Percentiles rank a stretch among this genome's conserved stretches.
phyloP scores from a whole-genome alignment of 164 flowering plant genomes.

The Annona squamosa region DNA sequence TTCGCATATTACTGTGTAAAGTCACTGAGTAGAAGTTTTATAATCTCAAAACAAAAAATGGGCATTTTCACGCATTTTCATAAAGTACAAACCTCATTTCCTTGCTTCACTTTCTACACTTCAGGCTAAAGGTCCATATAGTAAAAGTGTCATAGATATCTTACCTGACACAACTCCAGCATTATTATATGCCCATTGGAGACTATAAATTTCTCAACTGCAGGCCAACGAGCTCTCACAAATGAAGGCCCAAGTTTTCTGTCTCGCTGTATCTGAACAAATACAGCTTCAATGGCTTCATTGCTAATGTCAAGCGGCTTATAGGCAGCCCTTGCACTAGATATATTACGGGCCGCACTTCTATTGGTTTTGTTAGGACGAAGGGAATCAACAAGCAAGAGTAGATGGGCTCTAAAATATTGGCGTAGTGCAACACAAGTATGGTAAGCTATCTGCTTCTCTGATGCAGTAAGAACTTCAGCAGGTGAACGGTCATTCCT shows the following conservation, averaged over 20 bases:
- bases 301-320: slow-evolving; percentile 94
- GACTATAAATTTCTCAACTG: slow-evolving; percentile 65
- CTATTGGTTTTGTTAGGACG: slow-evolving; percentile 79
- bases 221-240: slow-evolving; percentile 83
- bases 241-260: slow-evolving; percentile 89
- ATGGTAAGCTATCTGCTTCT: slow-evolving; percentile 92
- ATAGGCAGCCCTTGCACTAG: slow-evolving; percentile 70
- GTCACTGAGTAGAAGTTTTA: too few relatives aligned
- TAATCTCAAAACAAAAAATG: too few relatives aligned
- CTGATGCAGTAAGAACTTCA: slow-evolving; percentile 79
- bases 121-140: neutral
- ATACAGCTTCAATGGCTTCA: slow-evolving; percentile 84
- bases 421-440: slow-evolving; percentile 89
- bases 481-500: slow-evolving; percentile 76
- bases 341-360: slow-evolving; percentile 55
- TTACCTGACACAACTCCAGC: slow-evolving; percentile 92
- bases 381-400: slow-evolving; percentile 84
- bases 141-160: neutral
- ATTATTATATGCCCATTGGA: slow-evolving; percentile 76
- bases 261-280: slow-evolving; percentile 85
- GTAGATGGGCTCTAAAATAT: slow-evolving; percentile 90
- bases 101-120: neutral
- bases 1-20: too few relatives aligned
- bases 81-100: too few relatives aligned
- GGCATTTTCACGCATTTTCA: too few relatives aligned